These are phyloP conservation scores for Aspergillus heteromorphus DNA, from an alignment of 495 filamentous ascomycete genomes.

Conservation along the genomic window DNA sequence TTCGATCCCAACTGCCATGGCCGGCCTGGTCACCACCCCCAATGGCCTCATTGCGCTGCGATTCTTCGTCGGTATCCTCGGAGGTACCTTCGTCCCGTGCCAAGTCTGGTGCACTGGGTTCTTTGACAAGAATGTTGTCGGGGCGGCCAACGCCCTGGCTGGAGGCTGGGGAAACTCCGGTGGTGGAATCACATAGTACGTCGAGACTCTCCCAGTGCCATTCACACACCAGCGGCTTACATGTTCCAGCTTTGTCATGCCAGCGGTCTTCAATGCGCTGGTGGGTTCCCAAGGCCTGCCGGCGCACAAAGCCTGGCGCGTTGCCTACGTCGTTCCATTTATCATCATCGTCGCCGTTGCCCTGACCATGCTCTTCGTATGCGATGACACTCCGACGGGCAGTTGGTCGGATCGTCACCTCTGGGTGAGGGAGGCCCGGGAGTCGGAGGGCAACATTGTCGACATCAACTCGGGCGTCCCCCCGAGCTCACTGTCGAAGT, in stretches of 20 bases:
- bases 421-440: constrained; percentile 24
- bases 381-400: constrained; percentile 80
- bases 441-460: constrained; percentile 35
- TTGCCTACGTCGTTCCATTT: constrained; percentile 79
- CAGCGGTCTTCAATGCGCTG: constrained; percentile 81
- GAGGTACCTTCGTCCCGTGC: constrained; percentile 87
- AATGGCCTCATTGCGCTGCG: constrained; percentile 70
- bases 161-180: constrained; percentile 87
- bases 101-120: constrained; percentile 95
- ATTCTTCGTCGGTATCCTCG: constrained; percentile 92
- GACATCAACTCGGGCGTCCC: constrained; percentile 44
- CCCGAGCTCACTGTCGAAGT: constrained; percentile 26
- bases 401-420: constrained; percentile 71
- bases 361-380: constrained; percentile 64
- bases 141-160: constrained; percentile 81
- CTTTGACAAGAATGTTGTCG: constrained; percentile 94
- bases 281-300: constrained; percentile 52
- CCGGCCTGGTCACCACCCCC: constrained; percentile 67
- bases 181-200: constrained; percentile 70
- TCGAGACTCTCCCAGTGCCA: neutral
- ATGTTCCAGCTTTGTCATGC: constrained; percentile 76
- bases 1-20: constrained; percentile 75
- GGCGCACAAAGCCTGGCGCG: constrained; percentile 71
- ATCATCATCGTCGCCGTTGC: constrained; percentile 63
- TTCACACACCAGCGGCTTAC: neutral